Evolutionary conservation across 495 filamentous ascomycete species (phyloP).

Genomic region (Neurospora hispaniola): DNA sequence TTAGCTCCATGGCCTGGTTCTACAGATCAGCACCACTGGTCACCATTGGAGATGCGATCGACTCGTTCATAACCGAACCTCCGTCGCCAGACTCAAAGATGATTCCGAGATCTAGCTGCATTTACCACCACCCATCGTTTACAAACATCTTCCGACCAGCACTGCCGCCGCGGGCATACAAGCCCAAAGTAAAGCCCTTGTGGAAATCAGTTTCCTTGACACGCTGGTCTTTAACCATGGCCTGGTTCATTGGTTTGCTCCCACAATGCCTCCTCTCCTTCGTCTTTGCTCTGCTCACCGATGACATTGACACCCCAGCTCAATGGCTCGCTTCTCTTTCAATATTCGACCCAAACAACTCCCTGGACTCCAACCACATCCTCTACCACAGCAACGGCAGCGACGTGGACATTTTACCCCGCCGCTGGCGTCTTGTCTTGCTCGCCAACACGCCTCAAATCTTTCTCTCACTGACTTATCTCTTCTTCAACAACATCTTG

Average conservation of each 20-base stretch:
- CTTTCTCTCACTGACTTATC: constrained; percentile 32
- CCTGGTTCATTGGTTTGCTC: neutral
- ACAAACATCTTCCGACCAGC: neutral
- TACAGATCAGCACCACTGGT: neutral
- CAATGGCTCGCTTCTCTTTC: neutral
- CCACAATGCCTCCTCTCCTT: neutral
- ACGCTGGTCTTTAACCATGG: neutral
- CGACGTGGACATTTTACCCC: constrained; percentile 10
- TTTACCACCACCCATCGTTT: neutral
- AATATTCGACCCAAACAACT: neutral
- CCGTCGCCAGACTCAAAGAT: neutral
- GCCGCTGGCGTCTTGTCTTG: constrained; percentile 8
- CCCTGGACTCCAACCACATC: neutral
- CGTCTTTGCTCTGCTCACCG: too few species aligned
- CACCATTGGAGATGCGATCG: constrained; percentile 23
- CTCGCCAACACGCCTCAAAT: constrained; percentile 35
- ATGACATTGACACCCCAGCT: too few species aligned
- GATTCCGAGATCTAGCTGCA: neutral
- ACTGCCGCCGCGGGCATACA: neutral
- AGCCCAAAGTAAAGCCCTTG: neutral
- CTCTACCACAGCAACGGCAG: neutral
- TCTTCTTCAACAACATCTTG: constrained; percentile 32
- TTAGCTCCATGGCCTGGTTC: neutral
- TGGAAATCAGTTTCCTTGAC: neutral
- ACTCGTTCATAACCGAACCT: constrained; percentile 21